Conservation (phyloP, 768 basidiomycete genomes). For the Boletus subcaerulescens region DNA sequence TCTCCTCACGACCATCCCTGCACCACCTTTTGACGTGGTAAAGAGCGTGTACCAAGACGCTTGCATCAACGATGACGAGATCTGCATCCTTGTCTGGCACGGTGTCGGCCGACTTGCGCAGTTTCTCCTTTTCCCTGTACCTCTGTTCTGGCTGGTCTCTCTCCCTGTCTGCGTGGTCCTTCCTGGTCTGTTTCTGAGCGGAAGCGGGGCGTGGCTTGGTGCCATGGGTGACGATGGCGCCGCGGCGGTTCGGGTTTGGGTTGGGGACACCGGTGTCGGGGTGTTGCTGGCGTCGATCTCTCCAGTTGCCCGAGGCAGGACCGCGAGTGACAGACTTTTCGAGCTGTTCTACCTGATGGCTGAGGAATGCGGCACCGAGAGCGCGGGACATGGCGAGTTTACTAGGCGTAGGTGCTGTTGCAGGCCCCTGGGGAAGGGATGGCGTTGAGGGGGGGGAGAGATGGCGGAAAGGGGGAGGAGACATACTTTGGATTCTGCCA, state of each 20-base stretch:
- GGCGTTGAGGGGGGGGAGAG: background rate
- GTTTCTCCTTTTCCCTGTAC: conserved; percentile 16
- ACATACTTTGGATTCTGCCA: conserved; percentile 22
- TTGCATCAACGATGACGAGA: conserved; percentile 75
- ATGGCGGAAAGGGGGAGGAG: too few species aligned
- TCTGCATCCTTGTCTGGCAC: conserved; percentile 61
- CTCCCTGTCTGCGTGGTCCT: conserved; percentile 17
- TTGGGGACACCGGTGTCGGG: conserved; percentile 14
- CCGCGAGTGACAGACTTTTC: conserved; percentile 67
- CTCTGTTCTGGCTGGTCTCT: conserved; percentile 21
- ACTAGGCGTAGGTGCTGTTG: conserved; percentile 37
- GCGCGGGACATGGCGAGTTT: conserved; percentile 84
- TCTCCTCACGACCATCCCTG: conserved; percentile 69
- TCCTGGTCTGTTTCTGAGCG: conserved; percentile 23
- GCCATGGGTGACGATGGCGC: conserved; percentile 5
- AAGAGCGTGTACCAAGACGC: conserved; percentile 74
- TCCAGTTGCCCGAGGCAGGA: conserved; percentile 58
- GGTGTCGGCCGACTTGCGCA: conserved; percentile 24
- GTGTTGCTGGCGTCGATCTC: conserved; percentile 42
- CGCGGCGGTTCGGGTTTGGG: conserved; percentile 20
- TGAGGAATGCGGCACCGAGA: conserved; percentile 82
- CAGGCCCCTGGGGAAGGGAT: conserved; percentile 15
- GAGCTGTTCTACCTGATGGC: conserved; percentile 84
- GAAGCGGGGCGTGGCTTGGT: conserved; percentile 25
- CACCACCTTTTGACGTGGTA: conserved; percentile 83